Percentiles rank a stretch among this genome's conserved stretches.
phyloP scores from a whole-genome alignment of 192 early-diverging fungal genomes.

The Podochytrium sp. region DNA sequence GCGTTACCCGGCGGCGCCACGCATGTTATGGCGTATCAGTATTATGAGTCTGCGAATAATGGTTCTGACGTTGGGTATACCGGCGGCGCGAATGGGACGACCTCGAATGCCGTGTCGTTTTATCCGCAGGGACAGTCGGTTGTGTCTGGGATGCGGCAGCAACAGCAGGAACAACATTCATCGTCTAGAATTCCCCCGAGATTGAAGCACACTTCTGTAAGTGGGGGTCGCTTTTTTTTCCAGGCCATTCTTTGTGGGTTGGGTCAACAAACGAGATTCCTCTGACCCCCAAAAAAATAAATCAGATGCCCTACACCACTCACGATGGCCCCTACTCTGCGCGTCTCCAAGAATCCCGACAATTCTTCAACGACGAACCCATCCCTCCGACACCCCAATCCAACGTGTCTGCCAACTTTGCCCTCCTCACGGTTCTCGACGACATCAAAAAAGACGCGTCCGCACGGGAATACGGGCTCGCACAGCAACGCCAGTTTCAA shows the following conservation, averaged over 20 bases:
- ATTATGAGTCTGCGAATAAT: neutral
- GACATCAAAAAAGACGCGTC: conserved; percentile 15
- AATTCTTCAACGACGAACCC: conserved; percentile 1
- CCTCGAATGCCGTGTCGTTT: neutral
- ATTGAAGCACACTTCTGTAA: conserved; percentile 12
- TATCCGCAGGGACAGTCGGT: neutral
- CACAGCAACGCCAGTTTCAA: neutral
- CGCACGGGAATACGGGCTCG: neutral
- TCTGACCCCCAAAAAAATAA: neutral
- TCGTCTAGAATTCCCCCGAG: neutral
- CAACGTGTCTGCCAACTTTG: neutral
- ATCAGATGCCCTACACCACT: conserved; percentile 4
- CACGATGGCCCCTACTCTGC: conserved; percentile 11
- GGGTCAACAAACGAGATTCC: neutral
- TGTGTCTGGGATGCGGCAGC: neutral
- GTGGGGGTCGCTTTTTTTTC: too few relatives aligned
- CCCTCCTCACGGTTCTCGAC: conserved; percentile 8
- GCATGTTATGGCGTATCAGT: neutral
- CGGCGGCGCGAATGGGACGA: neutral
- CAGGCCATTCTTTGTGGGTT: neutral
- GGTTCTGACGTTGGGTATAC: neutral
- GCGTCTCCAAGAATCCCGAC: conserved; percentile 6
- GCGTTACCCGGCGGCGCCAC: neutral
- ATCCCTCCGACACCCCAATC: neutral
- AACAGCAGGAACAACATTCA: neutral